Evolutionary conservation across 805 yeast genomes (phyloP), one percentile per base, ranked within the genome.

Genomic region (Nakazawaea ishiwadae): DNA sequence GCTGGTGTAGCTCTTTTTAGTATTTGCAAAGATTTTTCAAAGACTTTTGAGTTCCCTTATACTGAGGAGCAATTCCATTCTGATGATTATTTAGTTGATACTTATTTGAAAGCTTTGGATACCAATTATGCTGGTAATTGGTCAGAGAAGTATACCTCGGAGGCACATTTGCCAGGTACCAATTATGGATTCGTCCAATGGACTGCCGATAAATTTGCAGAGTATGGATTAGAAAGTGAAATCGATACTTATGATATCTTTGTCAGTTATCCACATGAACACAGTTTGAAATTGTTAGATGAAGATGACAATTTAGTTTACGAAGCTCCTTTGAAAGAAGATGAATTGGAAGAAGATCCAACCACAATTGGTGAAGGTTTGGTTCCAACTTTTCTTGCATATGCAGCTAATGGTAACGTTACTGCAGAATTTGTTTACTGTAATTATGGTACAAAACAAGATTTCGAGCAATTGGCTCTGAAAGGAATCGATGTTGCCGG

Each of bases 351-450:
- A 11, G 75, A 73, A 30, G 84, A 79, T 53, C 68, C 73, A 11
- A 71, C 76, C 10, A 61, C 81, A 1, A 51, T 53, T 7, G 54
- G 57, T n/a, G 65, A 66, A 21, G 75, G 70, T 45, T 58, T 69
- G 27, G 71, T 81, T 19, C 90, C 89, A 11, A 79, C 88, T 0
- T 85, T 84, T 64, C 81, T 81, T 54, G 89, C 87, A 1, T 84
- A 81, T 52, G 78, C 86, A 4, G 89, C 85, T 8, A 70, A 73
- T 42, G 95, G 93, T 31, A 81, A 83, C 51, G 85, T 79, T 33
- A 81, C 88, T 4, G 84, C 79, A 1, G 63, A 73, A 46, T 75
- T 71, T 45, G 70, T 84, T 4, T 84, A 75, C 56, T 87, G 79
- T 36, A 81, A 84, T 56, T 81, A 77, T 57, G 93, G 93, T 42